Evolutionary conservation across 441 rosid species (phyloP).

Genomic region (Kokia cookei): DNA sequence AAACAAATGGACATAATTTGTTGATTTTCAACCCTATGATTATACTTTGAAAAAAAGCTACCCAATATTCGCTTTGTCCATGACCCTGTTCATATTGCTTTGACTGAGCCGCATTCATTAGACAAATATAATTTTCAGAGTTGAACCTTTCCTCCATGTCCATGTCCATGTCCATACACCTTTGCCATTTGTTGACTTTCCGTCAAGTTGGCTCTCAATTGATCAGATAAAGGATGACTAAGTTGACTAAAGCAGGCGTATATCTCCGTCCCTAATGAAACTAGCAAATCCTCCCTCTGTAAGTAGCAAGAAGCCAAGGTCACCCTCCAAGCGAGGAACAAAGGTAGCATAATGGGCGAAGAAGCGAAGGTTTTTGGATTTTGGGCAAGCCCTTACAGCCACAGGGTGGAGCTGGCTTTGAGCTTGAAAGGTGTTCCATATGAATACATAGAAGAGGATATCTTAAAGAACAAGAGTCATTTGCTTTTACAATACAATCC

Average conservation of each 20-base stretch:
- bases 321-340: not conserved
- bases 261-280: not conserved
- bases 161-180: too few relatives aligned
- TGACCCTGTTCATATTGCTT: too few relatives aligned
- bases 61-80: too few relatives aligned
- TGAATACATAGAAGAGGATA: constrained; percentile 42
- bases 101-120: too few relatives aligned
- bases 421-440: constrained; percentile 58
- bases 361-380: constrained; percentile 57
- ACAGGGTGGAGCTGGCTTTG: constrained; percentile 60
- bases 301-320: not conserved
- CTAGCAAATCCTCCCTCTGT: not conserved
- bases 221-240: not conserved
- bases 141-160: too few relatives aligned
- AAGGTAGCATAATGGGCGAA: not conserved
- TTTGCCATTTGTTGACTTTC: not conserved
- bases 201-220: not conserved
- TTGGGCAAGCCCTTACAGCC: constrained; percentile 61
- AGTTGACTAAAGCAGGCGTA: not conserved
- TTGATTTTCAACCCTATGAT: too few relatives aligned
- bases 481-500: constrained; percentile 73
- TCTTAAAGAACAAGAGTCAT: constrained; percentile 43
- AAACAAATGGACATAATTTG: too few relatives aligned
- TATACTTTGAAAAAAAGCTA: too few relatives aligned
- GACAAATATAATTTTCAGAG: too few relatives aligned